Percentiles rank a stretch among this genome's conserved stretches.
Conservation (phyloP, 805 yeast species). For the Barnettozyma sp. region DNA sequence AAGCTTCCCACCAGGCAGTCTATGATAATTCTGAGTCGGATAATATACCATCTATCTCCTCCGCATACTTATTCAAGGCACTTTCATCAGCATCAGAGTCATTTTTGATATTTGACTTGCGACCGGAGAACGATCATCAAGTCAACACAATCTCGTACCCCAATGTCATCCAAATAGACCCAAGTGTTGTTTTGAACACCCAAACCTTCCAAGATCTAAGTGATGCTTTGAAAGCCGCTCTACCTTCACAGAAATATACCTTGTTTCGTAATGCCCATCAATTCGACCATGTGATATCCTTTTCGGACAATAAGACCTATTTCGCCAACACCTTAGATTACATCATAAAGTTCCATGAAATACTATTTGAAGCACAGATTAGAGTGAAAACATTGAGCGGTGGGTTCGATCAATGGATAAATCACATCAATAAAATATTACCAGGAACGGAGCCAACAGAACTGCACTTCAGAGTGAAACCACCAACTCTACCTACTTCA, state of each 20-base stretch:
- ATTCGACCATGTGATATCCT: conserved; percentile 33
- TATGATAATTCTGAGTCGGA: conserved; percentile 29
- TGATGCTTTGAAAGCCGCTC: conserved; percentile 8
- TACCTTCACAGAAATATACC: conserved; percentile 8
- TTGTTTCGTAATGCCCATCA: conserved; percentile 26
- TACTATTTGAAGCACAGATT: conserved; percentile 12
- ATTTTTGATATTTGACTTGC: conserved; percentile 33
- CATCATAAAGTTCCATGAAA: conserved; percentile 25
- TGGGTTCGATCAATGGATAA: conserved; percentile 40
- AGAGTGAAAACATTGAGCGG: conserved; percentile 32
- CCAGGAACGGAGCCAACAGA: conserved; percentile 16
- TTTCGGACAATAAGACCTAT: conserved; percentile 31
- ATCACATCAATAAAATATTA: conserved; percentile 25
- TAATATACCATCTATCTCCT: conserved; percentile 43
- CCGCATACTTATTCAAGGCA: conserved; percentile 34
- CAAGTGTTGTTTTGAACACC: conserved; percentile 31
- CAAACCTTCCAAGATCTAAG: conserved; percentile 25
- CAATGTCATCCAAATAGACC: conserved; percentile 36
- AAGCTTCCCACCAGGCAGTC: conserved; percentile 35
- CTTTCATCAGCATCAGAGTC: conserved; percentile 38
- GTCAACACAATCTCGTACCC: conserved; percentile 32
- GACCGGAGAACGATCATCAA: conserved; percentile 29
- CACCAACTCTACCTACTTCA: conserved; percentile 22
- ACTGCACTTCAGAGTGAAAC: conserved; percentile 20
- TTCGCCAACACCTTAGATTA: conserved; percentile 28